Evolutionary conservation across 1,284 basidiomycete species (phyloP), one percentile per base, ranked within the genome.

Genomic region (Trametes sp.): DNA sequence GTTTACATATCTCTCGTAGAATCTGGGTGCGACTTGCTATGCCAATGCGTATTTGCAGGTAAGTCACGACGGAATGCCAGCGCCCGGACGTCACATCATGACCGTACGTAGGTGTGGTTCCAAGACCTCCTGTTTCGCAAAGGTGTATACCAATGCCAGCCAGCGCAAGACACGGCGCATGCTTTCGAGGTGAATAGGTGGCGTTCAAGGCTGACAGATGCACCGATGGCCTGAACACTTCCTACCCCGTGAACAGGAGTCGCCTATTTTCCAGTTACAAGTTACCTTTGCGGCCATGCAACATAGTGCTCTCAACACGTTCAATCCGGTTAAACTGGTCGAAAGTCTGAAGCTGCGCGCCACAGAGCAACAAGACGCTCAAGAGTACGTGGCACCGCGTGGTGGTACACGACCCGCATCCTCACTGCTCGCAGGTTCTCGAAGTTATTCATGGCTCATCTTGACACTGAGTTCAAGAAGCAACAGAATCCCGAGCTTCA

Each of bases 11-110:
- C 2, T 35, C 24, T 33, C 26, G 16, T 35, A 95, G 89, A 98
- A 98, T 73, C 85, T 97, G 19, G 95, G 95, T 14, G 95, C 95
- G 14, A 97, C 95, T 4, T 95, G 94, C 72, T 96, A 96, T 68
- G 94, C 93, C 55, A 97, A 97, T 75, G 93, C 94, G 6, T 96
- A 92, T 67, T 81, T 97, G 45, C 95, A 98, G 79, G 92, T 90
- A 66, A 31, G 76, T 24, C 19, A 24, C 24, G 19, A 21, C 11
- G 1, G 5, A 46, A 26, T 2, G 14, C 21, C 13, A 2, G 19
- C n/a, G 11, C 16, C 6, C 11, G 21, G 29, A 46, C 14, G 8
- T 26, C 1, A 46, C 28, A 48, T 59, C 14, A 56, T 13, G 23
- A 24, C 54, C 29, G 16, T 62, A 26, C 35, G 5, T 61, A 87